These are phyloP conservation scores for Magnaporthiopsis poae DNA, from an alignment of 2,329 filamentous ascomycete genomes.

Conservation along the genomic window DNA sequence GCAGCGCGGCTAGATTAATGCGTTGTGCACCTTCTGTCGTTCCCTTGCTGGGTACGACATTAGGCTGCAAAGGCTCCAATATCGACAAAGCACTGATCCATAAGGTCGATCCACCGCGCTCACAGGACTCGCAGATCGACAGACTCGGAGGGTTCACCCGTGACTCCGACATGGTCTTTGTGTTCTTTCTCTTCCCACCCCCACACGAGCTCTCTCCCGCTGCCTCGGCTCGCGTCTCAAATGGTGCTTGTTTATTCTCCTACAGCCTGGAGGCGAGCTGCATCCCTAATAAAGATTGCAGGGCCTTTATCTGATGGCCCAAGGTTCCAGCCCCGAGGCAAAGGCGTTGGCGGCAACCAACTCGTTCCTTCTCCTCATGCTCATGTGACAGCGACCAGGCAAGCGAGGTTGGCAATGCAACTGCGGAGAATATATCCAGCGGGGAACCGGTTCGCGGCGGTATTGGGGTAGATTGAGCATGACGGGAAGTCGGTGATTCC, in stretches of 20 bases:
- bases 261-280: not conserved
- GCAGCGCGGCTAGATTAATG: conserved; percentile 4
- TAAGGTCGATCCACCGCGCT: not conserved
- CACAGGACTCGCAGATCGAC: not conserved
- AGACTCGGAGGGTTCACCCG: not conserved
- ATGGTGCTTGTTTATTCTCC: not conserved
- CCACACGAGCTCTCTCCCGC: not conserved
- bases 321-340: not conserved
- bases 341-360: not conserved
- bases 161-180: not conserved
- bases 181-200: not conserved
- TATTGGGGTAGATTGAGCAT: not conserved
- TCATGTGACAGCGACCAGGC: not conserved
- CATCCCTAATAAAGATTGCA: conserved; percentile 1
- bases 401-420: not conserved
- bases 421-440: conserved; percentile 5
- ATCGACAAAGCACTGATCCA: conserved; percentile 3
- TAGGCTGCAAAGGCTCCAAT: conserved; percentile 6
- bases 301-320: not conserved
- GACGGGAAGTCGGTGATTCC: not conserved
- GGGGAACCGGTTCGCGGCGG: conserved; percentile 1
- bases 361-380: not conserved
- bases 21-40: not conserved
- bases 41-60: not conserved
- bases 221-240: not conserved